Evolutionary conservation across 2,329 filamentous ascomycete species (phyloP).

Genomic region (Cladorrhinum sp.): DNA sequence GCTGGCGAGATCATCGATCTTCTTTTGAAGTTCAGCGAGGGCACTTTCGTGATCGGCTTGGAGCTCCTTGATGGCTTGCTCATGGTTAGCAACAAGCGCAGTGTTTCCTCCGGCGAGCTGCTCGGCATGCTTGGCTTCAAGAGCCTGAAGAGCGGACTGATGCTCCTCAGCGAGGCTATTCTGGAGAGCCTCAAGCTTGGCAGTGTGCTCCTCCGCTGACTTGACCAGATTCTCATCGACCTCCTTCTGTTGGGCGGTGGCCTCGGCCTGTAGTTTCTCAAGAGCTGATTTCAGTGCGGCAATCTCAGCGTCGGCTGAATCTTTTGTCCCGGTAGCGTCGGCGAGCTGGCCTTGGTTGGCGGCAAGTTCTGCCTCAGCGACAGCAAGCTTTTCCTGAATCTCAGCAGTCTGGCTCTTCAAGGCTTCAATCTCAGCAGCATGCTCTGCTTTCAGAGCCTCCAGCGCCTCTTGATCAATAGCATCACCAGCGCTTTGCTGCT

Average conservation of each 20-base stretch:
- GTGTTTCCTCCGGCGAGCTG: constrained; percentile 48
- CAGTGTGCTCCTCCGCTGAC: constrained; percentile 46
- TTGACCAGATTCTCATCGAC: constrained; percentile 37
- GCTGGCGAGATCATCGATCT: constrained; percentile 51
- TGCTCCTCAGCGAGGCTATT: constrained; percentile 50
- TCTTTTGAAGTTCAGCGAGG: constrained; percentile 50
- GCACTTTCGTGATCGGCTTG: constrained; percentile 49
- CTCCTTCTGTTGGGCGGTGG: constrained; percentile 38
- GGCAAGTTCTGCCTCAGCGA: constrained; percentile 50
- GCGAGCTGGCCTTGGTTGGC: constrained; percentile 48
- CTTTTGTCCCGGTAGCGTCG: constrained; percentile 48
- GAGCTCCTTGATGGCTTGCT: constrained; percentile 49
- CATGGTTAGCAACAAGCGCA: constrained; percentile 44
- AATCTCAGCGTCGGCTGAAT: constrained; percentile 48
- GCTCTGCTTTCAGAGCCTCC: constrained; percentile 48
- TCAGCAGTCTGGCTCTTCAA: constrained; percentile 49
- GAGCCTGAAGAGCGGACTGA: constrained; percentile 44
- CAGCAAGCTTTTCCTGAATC: constrained; percentile 48
- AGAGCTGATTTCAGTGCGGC: constrained; percentile 49
- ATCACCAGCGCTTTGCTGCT: constrained; percentile 38
- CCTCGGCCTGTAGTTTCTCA: constrained; percentile 43
- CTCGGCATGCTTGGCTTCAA: constrained; percentile 53
- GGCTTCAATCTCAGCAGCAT: constrained; percentile 46
- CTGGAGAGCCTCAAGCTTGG: constrained; percentile 51
- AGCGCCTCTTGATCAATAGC: constrained; percentile 44